These are phyloP conservation scores for Rhynchospora pubera DNA, from an alignment of 176 grass and related monocot species.

Conservation along the genomic window DNA sequence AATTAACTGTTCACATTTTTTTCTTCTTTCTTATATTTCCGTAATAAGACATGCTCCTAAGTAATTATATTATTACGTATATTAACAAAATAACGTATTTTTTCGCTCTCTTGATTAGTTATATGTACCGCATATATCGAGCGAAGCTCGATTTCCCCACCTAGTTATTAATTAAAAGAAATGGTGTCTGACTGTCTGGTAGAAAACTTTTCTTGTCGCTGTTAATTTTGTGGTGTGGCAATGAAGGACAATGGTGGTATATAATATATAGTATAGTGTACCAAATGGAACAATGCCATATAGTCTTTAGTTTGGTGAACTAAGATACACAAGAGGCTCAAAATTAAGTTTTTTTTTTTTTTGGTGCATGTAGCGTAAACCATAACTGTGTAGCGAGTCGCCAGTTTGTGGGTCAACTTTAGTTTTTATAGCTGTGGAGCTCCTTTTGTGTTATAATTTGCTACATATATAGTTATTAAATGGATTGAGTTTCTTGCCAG, in stretches of 20 bases:
- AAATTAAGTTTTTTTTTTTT: not conserved
- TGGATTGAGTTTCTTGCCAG: not conserved
- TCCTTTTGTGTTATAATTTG: not conserved
- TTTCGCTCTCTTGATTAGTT: no score
- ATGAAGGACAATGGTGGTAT: not conserved
- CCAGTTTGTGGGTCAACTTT: not conserved
- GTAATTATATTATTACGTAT: no score
- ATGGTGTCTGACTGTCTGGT: not conserved
- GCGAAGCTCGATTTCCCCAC: no score
- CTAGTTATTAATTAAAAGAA: no score
- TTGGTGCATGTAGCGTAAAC: not conserved
- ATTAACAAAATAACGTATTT: no score
- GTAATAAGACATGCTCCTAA: no score
- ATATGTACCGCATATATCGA: no score
- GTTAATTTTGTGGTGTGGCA: not conserved
- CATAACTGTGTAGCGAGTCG: not conserved
- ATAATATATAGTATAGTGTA: no score
- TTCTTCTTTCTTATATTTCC: no score
- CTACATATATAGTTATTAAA: not conserved
- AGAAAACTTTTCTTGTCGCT: not conserved
- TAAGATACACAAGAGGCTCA: not conserved
- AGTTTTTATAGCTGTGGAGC: not conserved
- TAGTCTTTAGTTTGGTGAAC: constrained; percentile 11
- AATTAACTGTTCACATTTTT: no score
- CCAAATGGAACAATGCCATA: not conserved